Base-by-base conservation (phyloP, 2,329 filamentous ascomycete species). In the Rhynchosporium graminicola region DNA sequence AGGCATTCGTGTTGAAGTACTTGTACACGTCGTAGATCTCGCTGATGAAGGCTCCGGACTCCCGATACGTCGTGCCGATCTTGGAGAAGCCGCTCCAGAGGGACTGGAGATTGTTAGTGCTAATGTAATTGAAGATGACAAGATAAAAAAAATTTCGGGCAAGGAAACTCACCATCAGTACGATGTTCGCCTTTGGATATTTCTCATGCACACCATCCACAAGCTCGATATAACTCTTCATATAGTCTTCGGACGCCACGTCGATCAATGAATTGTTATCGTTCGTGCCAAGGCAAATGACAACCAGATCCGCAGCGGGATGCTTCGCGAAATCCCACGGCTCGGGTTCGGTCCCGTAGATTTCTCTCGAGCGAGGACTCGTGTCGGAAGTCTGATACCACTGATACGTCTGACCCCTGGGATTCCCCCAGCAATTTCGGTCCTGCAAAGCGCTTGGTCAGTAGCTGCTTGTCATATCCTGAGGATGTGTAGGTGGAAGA, bases 311-410 rank as follows among this genome's bases (percentile, higher is more conserved):
- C 3, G 78, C 77, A 10, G 75, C 74, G 28, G 75, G 73, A 38
- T 78, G 75, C 54, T 76, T 77, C 28, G 71, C 71, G 63, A 80
- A 81, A 63, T 80, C 75, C 78, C 78, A 81, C 0, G 75, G 71
- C 61, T 80, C 78, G 1, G 79, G 77, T 1, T 78, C 72, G 48
- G 79, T 77, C 74, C 67, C 70, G 26, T 63, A 73, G 12, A 68
- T 65, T 20, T 10, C 61, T 38, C 46, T 50, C 60, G 28, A 65
- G 64, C 67, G 46, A 38, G 61, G 55, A 15, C 65, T 79, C 0
- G 81, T 83, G 67, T 87, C 84, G 0, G 79, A 80, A 0, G 82
- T 81, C 56, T 81, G 82, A 67, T 82, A 82, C 82, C 82, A 87
- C 71, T 86, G 84, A 67, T 83, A 80, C 31, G 77, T 76, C 68